These are phyloP conservation scores for Rubia yunnanensis DNA, from an alignment of 257 asterid species.

Conservation along the genomic window DNA sequence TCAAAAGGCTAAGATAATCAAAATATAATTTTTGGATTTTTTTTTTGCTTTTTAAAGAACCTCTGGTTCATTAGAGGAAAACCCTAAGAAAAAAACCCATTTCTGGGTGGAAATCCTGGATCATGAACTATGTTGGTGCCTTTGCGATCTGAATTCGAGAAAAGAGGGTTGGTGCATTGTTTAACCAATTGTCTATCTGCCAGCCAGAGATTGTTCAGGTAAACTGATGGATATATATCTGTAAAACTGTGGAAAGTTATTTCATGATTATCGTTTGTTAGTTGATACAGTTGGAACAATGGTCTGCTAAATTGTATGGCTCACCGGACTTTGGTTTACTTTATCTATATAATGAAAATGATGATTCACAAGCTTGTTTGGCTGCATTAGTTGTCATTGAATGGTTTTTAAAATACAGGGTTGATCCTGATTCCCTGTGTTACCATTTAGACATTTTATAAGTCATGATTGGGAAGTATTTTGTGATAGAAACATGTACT, in stretches of 20 bases:
- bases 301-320: not conserved
- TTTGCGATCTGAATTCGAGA: too few relatives aligned
- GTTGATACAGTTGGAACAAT: not conserved
- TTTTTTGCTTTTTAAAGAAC: not conserved
- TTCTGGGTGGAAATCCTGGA: too few relatives aligned
- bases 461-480: too few relatives aligned
- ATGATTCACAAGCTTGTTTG: not conserved
- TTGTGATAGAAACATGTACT: not conserved
- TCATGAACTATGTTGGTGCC: too few relatives aligned
- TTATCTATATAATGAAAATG: not conserved
- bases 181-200: not conserved
- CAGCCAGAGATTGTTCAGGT: not conserved
- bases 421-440: not conserved
- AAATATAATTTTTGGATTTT: too few relatives aligned
- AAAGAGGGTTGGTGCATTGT: not conserved
- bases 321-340: not conserved
- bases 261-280: not conserved
- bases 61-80: not conserved
- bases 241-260: not conserved
- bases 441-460: not conserved
- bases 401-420: not conserved
- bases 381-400: not conserved
- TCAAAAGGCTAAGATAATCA: not conserved
- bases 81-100: too few relatives aligned
- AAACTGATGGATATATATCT: not conserved